phyloP scores from a whole-genome alignment of 345 rosid genomes.

The Rhizophora apiculata region DNA sequence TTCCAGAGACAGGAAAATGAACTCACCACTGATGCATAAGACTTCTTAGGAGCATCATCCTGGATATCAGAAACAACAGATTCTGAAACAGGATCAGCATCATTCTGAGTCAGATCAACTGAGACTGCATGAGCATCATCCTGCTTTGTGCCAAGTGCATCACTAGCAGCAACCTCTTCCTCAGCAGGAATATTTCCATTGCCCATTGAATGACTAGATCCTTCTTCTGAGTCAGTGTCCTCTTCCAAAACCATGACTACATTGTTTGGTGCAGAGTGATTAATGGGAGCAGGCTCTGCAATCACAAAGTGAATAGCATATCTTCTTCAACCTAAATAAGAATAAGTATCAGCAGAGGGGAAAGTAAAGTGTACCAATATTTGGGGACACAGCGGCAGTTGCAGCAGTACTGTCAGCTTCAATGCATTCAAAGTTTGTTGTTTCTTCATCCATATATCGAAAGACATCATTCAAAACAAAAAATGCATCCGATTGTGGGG shows the following conservation, averaged over 20 bases:
- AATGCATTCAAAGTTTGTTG: slow-evolving; percentile 11
- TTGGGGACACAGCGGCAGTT: slow-evolving; percentile 27
- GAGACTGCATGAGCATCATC: slow-evolving; percentile 6
- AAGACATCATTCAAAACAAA: slow-evolving; percentile 73
- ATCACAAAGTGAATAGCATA: slow-evolving; percentile 2
- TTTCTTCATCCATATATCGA: slow-evolving; percentile 45
- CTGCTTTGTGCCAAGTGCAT: slow-evolving; percentile 7
- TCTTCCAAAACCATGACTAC: slow-evolving; percentile 14
- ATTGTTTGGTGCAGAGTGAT: slow-evolving; percentile 17
- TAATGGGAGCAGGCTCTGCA: slow-evolving; percentile 33
- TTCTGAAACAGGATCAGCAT: slow-evolving; percentile 18
- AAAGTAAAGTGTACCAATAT: slow-evolving; percentile 30
- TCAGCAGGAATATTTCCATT: slow-evolving; percentile 32
- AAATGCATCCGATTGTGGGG: slow-evolving; percentile 44
- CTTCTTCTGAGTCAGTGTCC: slow-evolving; percentile 15
- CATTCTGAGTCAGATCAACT: slow-evolving; percentile 6
- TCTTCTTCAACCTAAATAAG: background rate
- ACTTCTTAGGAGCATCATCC: slow-evolving; percentile 47
- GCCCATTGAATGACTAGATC: slow-evolving; percentile 24
- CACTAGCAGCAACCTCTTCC: slow-evolving; percentile 23
- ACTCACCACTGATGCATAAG: slow-evolving; percentile 64
- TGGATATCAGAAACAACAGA: slow-evolving; percentile 22
- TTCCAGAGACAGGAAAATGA: background rate
- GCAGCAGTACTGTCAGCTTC: slow-evolving; percentile 29
- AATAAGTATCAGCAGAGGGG: background rate